Evolutionary conservation across 1,284 basidiomycete species (phyloP).

Genomic region (Cutaneotrichosporon arboriforme): DNA sequence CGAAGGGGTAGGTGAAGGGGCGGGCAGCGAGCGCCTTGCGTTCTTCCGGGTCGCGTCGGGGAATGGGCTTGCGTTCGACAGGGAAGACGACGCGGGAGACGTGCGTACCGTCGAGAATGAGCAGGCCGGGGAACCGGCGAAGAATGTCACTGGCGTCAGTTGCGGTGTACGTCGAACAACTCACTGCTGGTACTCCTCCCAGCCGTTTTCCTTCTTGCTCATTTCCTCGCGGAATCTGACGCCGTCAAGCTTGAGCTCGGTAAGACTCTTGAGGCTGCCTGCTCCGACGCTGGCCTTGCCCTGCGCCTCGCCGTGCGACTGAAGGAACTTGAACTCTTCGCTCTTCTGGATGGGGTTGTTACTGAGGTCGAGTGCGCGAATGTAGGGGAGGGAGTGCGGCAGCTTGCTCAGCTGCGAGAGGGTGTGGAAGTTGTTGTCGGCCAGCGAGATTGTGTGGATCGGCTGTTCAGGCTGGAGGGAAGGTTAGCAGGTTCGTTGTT

Average conservation of each 20-base stretch:
- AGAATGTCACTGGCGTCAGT: conserved; percentile 37
- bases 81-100: conserved; percentile 53
- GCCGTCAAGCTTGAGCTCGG: conserved; percentile 42
- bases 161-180: background rate
- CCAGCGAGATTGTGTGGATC: conserved; percentile 44
- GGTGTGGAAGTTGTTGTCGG: conserved; percentile 34
- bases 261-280: conserved; percentile 36
- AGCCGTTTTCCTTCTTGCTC: conserved; percentile 28
- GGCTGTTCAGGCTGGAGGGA: conserved; percentile 9
- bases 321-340: conserved; percentile 32
- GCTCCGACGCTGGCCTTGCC: conserved; percentile 35
- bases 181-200: conserved; percentile 37
- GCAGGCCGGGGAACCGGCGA: conserved; percentile 44
- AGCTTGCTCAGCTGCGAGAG: conserved; percentile 34
- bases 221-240: conserved; percentile 34
- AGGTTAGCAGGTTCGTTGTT: background rate
- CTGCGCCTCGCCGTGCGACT: conserved; percentile 35
- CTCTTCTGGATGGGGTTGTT: conserved; percentile 35
- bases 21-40: conserved; percentile 24
- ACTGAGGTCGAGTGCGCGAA: conserved; percentile 45
- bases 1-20: conserved; percentile 41
- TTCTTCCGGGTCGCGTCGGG: conserved; percentile 27
- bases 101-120: conserved; percentile 42
- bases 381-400: conserved; percentile 35
- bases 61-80: conserved; percentile 36